A percentile compares a stretch with the other conserved stretches of the same genome.
These are phyloP conservation scores for Clarireedia paspali DNA, from an alignment of 2,329 filamentous ascomycete genomes.

Conservation along the genomic window DNA sequence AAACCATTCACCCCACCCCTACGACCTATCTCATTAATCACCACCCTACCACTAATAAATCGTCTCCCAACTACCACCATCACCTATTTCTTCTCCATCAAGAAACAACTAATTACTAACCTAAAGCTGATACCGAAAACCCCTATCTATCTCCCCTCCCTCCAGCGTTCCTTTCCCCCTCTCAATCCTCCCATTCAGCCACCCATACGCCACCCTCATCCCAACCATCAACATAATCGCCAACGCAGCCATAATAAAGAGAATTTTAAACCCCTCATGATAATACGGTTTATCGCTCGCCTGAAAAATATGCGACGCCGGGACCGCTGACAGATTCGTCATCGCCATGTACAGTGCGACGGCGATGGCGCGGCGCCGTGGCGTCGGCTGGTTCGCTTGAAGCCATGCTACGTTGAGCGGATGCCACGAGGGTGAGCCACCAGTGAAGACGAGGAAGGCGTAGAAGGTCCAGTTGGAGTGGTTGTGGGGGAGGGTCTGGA, in stretches of 20 bases:
- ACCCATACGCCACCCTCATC: slow-evolving; percentile 4
- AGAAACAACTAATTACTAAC: too few species aligned
- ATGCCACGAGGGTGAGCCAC: slow-evolving; percentile 4
- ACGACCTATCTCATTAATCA: too few species aligned
- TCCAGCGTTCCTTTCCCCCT: slow-evolving; percentile 3
- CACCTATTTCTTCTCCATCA: too few species aligned
- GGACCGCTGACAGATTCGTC: slow-evolving; percentile 2
- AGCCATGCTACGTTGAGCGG: slow-evolving; percentile 9
- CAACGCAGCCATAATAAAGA: slow-evolving; percentile 6
- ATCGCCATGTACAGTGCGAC: slow-evolving; percentile 6
- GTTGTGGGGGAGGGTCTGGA: slow-evolving; percentile 1
- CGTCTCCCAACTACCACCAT: too few species aligned
- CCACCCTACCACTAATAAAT: too few species aligned
- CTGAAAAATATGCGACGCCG: slow-evolving; percentile 5
- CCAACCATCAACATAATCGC: slow-evolving; percentile 3
- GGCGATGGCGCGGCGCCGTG: slow-evolving; percentile 2
- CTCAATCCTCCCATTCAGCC: slow-evolving; percentile 5
- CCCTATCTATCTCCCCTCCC: slow-evolving; percentile 5
- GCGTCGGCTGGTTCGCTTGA: slow-evolving; percentile 2
- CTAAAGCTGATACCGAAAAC: slow-evolving; percentile 7
- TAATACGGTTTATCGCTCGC: slow-evolving; percentile 7
- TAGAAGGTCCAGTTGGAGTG: slow-evolving; percentile 7
- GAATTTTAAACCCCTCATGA: slow-evolving; percentile 3
- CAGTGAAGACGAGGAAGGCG: slow-evolving; percentile 7
- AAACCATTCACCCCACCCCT: too few species aligned